A percentile compares a stretch with the other conserved stretches of the same genome.
Conservation (phyloP, 2,329 filamentous ascomycete species). For the Elsinoe batatas region DNA sequence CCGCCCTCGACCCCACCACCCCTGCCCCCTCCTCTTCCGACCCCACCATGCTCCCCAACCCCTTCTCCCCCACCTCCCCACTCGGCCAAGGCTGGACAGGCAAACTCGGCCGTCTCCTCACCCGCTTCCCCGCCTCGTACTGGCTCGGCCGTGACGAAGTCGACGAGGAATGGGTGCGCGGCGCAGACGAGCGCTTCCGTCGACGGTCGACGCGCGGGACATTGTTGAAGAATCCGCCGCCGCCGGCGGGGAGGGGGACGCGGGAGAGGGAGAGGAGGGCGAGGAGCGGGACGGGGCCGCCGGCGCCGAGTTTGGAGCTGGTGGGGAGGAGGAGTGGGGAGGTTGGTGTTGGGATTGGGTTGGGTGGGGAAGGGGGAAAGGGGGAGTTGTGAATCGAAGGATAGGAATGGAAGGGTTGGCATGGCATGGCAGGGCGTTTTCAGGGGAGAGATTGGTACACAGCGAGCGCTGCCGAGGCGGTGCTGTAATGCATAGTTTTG, state of each 20-base stretch:
- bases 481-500: conserved; percentile 2
- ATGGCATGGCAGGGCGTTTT: neutral
- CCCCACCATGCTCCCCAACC: conserved; percentile 44
- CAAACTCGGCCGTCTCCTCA: conserved; percentile 67
- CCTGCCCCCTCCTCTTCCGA: conserved; percentile 18
- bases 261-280: conserved; percentile 51
- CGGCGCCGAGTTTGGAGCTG: conserved; percentile 24
- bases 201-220: conserved; percentile 28
- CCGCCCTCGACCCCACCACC: conserved; percentile 35
- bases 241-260: conserved; percentile 26
- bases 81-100: conserved; percentile 73
- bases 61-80: conserved; percentile 60
- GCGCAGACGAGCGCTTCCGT: conserved; percentile 52
- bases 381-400: neutral
- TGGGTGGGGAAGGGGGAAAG: neutral
- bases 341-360: neutral
- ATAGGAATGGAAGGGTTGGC: neutral
- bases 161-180: conserved; percentile 59
- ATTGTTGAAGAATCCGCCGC: conserved; percentile 8
- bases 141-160: conserved; percentile 61
- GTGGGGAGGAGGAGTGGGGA: conserved; percentile 1
- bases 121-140: conserved; percentile 62
- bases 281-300: conserved; percentile 51
- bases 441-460: neutral
- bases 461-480: neutral